These are phyloP conservation scores for Leishmania tropica DNA, from an alignment of 208 protist species.

Conservation along the genomic window DNA sequence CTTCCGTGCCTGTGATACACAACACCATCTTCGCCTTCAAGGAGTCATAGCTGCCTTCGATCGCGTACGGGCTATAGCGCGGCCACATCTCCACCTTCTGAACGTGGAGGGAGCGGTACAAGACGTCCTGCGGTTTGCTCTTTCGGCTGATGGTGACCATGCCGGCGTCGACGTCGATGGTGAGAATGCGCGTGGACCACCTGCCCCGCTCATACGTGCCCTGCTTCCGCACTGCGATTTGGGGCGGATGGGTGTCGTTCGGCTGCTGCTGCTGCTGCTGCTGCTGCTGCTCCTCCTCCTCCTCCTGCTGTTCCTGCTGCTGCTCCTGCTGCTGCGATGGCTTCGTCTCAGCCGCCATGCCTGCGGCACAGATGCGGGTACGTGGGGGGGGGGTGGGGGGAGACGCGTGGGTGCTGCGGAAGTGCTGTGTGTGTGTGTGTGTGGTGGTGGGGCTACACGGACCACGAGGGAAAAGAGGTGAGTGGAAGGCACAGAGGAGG, in stretches of 20 bases:
- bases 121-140: constrained; percentile 1
- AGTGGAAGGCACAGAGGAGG: neutral
- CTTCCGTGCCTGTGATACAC: constrained; percentile 2
- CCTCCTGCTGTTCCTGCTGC: too few species aligned
- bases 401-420: neutral
- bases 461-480: neutral
- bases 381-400: neutral
- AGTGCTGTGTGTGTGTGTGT: neutral
- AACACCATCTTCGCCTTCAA: constrained; percentile 13
- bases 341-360: neutral
- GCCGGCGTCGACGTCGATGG: constrained; percentile 11
- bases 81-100: constrained; percentile 14
- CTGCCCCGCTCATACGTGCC: constrained; percentile 4
- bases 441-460: neutral
- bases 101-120: constrained; percentile 7
- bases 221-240: constrained; percentile 18
- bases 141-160: constrained; percentile 16
- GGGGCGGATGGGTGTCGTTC: neutral
- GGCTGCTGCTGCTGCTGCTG: too few species aligned
- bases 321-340: too few species aligned
- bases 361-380: neutral
- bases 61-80: neutral
- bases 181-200: constrained; percentile 21
- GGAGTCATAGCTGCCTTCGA: constrained; percentile 1
- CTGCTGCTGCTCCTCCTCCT: too few species aligned